Evolutionary conservation across 805 yeast genomes (phyloP), one percentile per base, ranked within the genome.

Genomic region (Aciculoconidium aculeatum): DNA sequence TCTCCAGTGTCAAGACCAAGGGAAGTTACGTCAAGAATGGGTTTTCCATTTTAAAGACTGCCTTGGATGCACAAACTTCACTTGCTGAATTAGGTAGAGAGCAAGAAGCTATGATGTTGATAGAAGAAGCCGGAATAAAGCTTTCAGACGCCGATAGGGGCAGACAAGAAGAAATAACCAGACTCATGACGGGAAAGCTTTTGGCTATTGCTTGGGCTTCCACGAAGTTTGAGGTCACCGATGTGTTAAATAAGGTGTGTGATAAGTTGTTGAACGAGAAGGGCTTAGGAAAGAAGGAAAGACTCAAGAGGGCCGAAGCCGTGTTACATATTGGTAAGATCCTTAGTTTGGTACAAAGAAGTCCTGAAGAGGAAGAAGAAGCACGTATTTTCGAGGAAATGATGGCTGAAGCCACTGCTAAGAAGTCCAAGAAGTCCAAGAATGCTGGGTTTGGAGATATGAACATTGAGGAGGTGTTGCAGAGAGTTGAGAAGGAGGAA

Each of bases 191-290:
- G 31, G 97, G 98, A 14, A 92, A 90, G 53, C 73, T 92, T 13
- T 67, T 92, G 28, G 90, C 92, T 6, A 87, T 95, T 1, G 94
- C 95, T 11, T 92, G 99, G 99, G 83, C 84, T 13, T 84, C 94
- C 21, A 85, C 95, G 12, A 78, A 82, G 43, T 80, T 77, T 56
- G 99, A 92, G 60, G 77, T 88, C 31, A 74, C 92, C 27, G 88
- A 80, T 17, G 87, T 87, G 7, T 84, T 92, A 53, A 92, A 84
- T 41, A 69, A 67, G 35, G 82, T 88, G 5, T 64, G 88, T 25
- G 62, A 72, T 36, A 48, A 43, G 34, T 43, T 64, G 2, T 51
- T 65, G 30, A 48, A 52, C 28, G 96, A 90, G 49, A 77, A 78
- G 49, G 35, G 54, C 0, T 71, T 82, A n/a, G 52, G 73, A 6